Evolutionary conservation across 2,329 filamentous ascomycete genomes (phyloP), one percentile per base, ranked within the genome.

Genomic region (Cytospora paraplurivora): DNA sequence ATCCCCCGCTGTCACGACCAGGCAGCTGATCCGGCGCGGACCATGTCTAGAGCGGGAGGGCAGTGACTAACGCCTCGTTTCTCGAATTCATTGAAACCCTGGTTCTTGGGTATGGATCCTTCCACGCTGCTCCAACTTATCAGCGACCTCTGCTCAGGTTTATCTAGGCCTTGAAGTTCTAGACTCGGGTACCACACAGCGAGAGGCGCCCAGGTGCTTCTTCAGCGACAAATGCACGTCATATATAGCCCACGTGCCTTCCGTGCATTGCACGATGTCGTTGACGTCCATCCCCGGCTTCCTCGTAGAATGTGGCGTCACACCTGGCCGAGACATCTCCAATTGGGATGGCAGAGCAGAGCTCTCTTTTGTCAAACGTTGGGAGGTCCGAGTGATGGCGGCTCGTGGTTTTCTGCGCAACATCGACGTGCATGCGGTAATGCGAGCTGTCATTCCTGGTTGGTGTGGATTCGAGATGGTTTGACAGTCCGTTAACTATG

Each of bases 211-310:
- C 33, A 47, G 33, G 38, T 56, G 50, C 49, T 62, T 35, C 49
- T 55, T 55, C 37, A 21, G 15, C 33, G 33, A 55, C 33, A 55
- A 37, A 51, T 62, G 61, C 61, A 62, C 61, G 61, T 62, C 54
- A 62, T 59, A 41, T 17, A 10, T 33, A 47, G 61, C 51, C 61
- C 61, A 62, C 61, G 61, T 62, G 61, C 61, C 34, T 62, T 52
- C 27, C 12, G 38, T 62, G 61, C 61, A 62, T 58, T 33, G 27
- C 51, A 34, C 54, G 33, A 62, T 44, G n/a, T 62, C 61, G 35
- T 41, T 49, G 52, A 57, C 60, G 60, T 57, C 53, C 34, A 35
- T 15, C n/a, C n/a, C 34, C 27, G 51, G 51, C 47, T 47, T 41
- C 49, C 55, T 58, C 35, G 35, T 10, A 7, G 27, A 12, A 27